Base-by-base conservation (phyloP, 78 protist genomes). In the Tieghemostelium lacteum region DNA sequence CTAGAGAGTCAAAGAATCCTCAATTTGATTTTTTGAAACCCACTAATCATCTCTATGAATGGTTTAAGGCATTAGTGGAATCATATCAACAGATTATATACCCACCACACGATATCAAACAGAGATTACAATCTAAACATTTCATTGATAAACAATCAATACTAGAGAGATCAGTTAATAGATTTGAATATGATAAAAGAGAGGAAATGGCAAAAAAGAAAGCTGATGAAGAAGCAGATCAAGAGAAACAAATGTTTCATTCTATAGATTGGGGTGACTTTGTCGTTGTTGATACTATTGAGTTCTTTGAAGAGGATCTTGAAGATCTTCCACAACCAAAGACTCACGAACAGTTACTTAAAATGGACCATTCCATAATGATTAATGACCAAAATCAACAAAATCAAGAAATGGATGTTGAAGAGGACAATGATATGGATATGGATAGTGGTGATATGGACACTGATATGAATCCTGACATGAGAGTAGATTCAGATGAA, bases 261-360 rank as follows among this genome's bases (percentile, higher is more conserved):
- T 40, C 75, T 12, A 92, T 96, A 45, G 98, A 96, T 66, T 96
- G 98, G 98, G 94, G 93, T 55, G 97, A 96, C 67, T 96, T 96
- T 66, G 87, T 85, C 22, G 91, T 96, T 39, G 97, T 96, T 14
- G 97, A 96, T 40, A 95, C 97, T 33, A 94, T 96, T 3, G 93
- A 88, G 16, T 96, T 96, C 71, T 45, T 61, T 29, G 96, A 85
- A 2, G 88, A 92, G 1, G 92, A 70, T 28, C 52, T 66, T 1
- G 73, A 70, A 0, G 40, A 54, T 8, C 54, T 85, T 29, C 94
- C 94, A 39, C 77, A 33, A 66, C 89, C 94, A 14, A 88, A 77
- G 52, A 65, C 89, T 20, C 66, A 73, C 37, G 94, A 80, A 5
- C 89, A 71, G 64, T 42, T 75, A 28, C 17, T 86, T 10, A 55